Evolutionary conservation across 495 filamentous ascomycete genomes (phyloP).

Genomic region (Glonium stellatum): DNA sequence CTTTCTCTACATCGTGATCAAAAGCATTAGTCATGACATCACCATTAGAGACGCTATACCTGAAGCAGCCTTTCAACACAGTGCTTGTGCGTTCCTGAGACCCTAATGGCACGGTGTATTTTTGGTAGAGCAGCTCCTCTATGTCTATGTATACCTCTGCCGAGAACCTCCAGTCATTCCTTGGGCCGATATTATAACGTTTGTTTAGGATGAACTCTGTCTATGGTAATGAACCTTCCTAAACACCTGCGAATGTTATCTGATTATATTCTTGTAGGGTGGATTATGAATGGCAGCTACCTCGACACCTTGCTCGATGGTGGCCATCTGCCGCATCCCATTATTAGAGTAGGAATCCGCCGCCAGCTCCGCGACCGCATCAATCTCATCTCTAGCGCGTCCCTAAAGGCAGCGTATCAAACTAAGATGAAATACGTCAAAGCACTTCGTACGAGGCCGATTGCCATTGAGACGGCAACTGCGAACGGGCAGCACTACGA

Average conservation of each 20-base stretch:
- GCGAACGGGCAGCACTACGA: constrained; percentile 65
- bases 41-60: background rate
- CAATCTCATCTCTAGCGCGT: constrained; percentile 40
- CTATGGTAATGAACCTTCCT: background rate
- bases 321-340: constrained; percentile 51
- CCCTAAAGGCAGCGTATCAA: constrained; percentile 41
- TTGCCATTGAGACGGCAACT: constrained; percentile 54
- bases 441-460: constrained; percentile 46
- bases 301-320: constrained; percentile 43
- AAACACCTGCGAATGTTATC: background rate
- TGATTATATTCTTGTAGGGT: background rate
- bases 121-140: background rate
- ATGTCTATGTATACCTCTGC: background rate
- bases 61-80: background rate
- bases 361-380: constrained; percentile 49
- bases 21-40: background rate
- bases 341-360: constrained; percentile 53
- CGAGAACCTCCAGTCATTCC: background rate
- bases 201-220: background rate
- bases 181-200: background rate
- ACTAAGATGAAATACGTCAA: constrained; percentile 54
- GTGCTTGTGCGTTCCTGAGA: background rate
- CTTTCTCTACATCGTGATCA: too few relatives aligned
- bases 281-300: background rate
- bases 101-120: background rate